phyloP scores from a whole-genome alignment of 2,329 filamentous ascomycete species.

The Fusarium sp. region DNA sequence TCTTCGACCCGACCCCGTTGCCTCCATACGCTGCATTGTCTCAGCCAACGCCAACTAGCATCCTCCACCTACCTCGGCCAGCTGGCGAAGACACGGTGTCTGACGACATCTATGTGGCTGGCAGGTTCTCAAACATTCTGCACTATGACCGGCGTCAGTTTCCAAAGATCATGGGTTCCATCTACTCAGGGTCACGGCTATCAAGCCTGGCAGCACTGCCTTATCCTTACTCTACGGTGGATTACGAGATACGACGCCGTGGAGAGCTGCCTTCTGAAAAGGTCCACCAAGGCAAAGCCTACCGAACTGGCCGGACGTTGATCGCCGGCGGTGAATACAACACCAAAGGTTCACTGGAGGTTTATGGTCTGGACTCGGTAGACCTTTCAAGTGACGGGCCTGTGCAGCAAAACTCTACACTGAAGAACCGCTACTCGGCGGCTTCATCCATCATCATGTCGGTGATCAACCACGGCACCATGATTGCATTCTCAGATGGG shows the following conservation, averaged over 20 bases:
- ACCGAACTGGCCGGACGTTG: conserved; percentile 69
- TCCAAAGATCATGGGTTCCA: conserved; percentile 77
- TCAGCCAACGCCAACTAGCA: conserved; percentile 83
- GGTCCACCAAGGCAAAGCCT: conserved; percentile 64
- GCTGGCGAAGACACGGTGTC: conserved; percentile 66
- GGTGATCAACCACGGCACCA: conserved; percentile 82
- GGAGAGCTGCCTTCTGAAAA: conserved; percentile 66
- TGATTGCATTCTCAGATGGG: conserved; percentile 85
- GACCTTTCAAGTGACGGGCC: conserved; percentile 44
- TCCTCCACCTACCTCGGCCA: conserved; percentile 77
- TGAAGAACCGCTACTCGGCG: conserved; percentile 86
- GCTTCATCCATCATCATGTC: conserved; percentile 84
- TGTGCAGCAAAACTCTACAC: conserved; percentile 58
- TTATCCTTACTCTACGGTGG: conserved; percentile 72
- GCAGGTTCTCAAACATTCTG: conserved; percentile 87
- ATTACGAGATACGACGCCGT: conserved; percentile 66
- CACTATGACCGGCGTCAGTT: conserved; percentile 91
- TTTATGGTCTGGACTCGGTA: conserved; percentile 72
- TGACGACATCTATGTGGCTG: conserved; percentile 87
- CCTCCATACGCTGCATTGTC: conserved; percentile 76
- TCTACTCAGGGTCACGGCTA: conserved; percentile 85
- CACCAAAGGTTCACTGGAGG: conserved; percentile 86
- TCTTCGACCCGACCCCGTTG: conserved; percentile 65
- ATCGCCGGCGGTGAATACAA: conserved; percentile 92
- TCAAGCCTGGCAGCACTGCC: conserved; percentile 78